Evolutionary conservation across 2,329 filamentous ascomycete genomes (phyloP).

Genomic region (Trichoderma aggressivum): DNA sequence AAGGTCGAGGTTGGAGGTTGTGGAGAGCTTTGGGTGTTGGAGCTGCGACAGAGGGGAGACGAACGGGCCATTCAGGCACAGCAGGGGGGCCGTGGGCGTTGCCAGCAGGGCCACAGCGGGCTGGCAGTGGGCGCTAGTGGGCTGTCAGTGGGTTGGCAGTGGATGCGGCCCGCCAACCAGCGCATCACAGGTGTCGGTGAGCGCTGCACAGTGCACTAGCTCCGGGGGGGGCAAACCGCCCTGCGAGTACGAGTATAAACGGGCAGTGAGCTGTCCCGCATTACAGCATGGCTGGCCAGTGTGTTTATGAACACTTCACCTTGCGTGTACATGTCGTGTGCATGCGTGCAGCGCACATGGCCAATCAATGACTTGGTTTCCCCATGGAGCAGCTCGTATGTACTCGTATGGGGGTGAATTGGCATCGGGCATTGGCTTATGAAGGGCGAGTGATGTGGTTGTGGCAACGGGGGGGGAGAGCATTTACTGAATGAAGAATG

Average conservation of each 20-base stretch:
- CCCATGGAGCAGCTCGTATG: background rate
- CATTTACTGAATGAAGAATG: background rate
- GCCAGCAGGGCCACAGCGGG: constrained; percentile 1
- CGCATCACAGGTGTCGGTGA: constrained; percentile 20
- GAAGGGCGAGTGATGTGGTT: background rate
- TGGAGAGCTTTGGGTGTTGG: background rate
- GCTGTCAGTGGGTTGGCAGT: background rate
- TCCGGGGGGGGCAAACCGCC: background rate
- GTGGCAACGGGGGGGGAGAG: background rate
- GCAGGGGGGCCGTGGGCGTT: background rate
- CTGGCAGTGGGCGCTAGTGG: constrained; percentile 7
- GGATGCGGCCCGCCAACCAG: constrained; percentile 18
- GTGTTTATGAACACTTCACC: constrained; percentile 19
- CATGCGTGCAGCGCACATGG: background rate
- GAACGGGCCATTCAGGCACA: background rate
- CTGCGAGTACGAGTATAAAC: background rate
- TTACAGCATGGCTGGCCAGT: constrained; percentile 14
- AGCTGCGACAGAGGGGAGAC: background rate
- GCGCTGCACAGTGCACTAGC: constrained; percentile 14
- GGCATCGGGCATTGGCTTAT: background rate
- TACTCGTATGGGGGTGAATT: background rate
- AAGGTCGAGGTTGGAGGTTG: constrained; percentile 11
- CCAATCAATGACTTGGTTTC: constrained; percentile 5
- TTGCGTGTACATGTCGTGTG: background rate
- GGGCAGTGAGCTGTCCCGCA: constrained; percentile 12